Percentiles rank a stretch among this genome's conserved stretches.
These are phyloP conservation scores for Coelastrella sp. DNA, from an alignment of 139 green algal genomes.

Conservation along the genomic window DNA sequence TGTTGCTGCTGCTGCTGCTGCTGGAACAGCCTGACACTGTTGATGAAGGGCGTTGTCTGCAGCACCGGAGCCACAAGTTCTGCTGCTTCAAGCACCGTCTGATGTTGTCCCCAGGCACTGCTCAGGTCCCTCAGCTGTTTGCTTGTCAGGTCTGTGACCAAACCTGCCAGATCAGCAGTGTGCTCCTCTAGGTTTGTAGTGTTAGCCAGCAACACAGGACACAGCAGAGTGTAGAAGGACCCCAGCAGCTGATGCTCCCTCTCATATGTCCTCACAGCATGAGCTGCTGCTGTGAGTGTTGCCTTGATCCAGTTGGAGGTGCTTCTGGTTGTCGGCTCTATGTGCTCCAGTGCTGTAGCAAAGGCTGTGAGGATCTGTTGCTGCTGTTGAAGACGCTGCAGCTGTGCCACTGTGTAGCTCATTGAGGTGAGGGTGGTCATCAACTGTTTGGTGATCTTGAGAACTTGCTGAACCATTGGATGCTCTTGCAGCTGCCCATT, in stretches of 20 bases:
- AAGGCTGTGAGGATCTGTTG: not conserved
- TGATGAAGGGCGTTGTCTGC: not conserved
- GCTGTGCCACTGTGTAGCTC: not conserved
- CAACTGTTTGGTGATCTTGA: not conserved
- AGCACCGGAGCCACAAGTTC: not conserved
- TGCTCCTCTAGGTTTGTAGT: not conserved
- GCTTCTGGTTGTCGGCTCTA: too few species aligned
- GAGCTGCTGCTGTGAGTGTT: not conserved
- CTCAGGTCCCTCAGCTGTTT: not conserved
- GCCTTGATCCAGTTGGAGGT: too few species aligned
- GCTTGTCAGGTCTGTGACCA: not conserved
- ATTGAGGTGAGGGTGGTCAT: not conserved
- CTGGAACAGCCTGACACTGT: slow-evolving; percentile 10
- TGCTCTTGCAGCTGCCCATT: not conserved
- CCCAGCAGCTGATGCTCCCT: not conserved
- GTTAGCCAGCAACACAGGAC: not conserved
- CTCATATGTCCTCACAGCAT: not conserved
- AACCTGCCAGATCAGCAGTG: not conserved
- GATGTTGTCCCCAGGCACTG: not conserved
- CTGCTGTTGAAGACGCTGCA: slow-evolving; percentile 16
- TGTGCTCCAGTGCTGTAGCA: not conserved
- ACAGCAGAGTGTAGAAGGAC: not conserved
- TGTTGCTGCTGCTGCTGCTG: not conserved
- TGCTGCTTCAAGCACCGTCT: not conserved
- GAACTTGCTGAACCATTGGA: not conserved